Base-by-base conservation (phyloP, 1,284 basidiomycete species). In the Tremellales sp. region DNA sequence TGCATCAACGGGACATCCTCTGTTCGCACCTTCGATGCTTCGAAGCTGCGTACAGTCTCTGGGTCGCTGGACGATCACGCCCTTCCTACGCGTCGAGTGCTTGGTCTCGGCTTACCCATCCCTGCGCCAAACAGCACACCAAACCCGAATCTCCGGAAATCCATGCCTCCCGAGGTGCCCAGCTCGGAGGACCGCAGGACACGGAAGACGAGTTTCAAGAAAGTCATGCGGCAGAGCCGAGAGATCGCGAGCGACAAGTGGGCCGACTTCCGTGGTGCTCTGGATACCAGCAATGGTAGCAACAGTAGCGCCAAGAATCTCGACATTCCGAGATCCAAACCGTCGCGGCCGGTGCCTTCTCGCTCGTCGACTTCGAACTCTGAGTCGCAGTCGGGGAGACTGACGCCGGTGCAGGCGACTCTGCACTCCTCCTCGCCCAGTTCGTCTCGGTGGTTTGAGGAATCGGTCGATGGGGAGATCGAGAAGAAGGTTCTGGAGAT, bases 1-100 rank as follows among this genome's bases (percentile, higher is more conserved):
- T 60, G 76, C 34, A 66, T 78, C 48, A 77, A 78, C 57, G 77
- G 74, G 3, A 75, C 73, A 0, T 70, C 68, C 2, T 72, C 75
- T 0, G 63, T 75, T n/a, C 65, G 74, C 0, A 65, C 70, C 2
- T 66, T 70, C 37, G 71, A 73, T 48, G 47, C 64, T 0, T 58
- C 61, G 1, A 63, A 63, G 36, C 45, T 65, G 6, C 56, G 58
- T 7, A 60, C 58, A 3, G 52, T 52, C 1, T 61, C 63, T 5
- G 57, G 61, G 18, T 51, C 61, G 19, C 48, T 63, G n/a, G 63
- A 65, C 45, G 65, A 64, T 33, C 63, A 65, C 40, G 50, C 60
- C 21, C 37, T 63, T 28, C 57, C 58, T 4, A 39, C 52, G 33
- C 47, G 54, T 26, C 41, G 46, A 13, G 55, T 59, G 32, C 34